These are phyloP conservation scores for Hypoxylon lenormandii DNA, from an alignment of 495 filamentous ascomycete species.

Conservation along the genomic window DNA sequence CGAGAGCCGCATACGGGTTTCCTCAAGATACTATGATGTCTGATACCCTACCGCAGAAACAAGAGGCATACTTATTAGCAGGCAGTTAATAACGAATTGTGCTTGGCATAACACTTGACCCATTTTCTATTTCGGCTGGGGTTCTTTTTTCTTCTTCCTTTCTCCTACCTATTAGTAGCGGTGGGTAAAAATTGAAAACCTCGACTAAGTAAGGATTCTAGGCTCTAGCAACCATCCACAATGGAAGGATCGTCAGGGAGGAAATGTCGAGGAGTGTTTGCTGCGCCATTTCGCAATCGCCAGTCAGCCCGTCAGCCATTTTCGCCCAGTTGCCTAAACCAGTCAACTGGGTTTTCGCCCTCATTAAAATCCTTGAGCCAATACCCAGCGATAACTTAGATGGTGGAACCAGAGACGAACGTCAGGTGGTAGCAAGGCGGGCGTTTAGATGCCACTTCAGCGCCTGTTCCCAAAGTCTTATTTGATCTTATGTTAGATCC, in stretches of 20 bases:
- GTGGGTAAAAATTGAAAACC: constrained; percentile 16
- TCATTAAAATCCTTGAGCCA: constrained; percentile 14
- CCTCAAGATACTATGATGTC: background rate
- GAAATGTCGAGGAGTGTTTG: constrained; percentile 26
- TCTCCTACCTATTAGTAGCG: no score
- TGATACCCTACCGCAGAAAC: no score
- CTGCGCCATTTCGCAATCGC: constrained; percentile 27
- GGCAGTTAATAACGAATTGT: constrained; percentile 10
- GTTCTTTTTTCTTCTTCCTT: no score
- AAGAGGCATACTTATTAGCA: constrained; percentile 1
- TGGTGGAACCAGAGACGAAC: constrained; percentile 6
- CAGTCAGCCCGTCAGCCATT: no score
- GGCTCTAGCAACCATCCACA: constrained; percentile 21
- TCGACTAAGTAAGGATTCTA: constrained; percentile 16
- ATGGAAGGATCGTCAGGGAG: constrained; percentile 42
- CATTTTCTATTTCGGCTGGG: constrained; percentile 45
- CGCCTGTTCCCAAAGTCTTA: constrained; percentile 1
- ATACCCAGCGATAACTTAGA: constrained; percentile 6
- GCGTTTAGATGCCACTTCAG: constrained; percentile 31
- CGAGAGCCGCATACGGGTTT: background rate
- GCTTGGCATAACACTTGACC: constrained; percentile 43
- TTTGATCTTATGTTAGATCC: background rate
- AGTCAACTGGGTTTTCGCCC: constrained; percentile 4
- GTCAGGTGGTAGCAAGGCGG: constrained; percentile 19
- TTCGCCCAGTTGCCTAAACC: constrained; percentile 31